Conservation (phyloP, 2,329 filamentous ascomycete species). For the Curvularia spicifera region DNA sequence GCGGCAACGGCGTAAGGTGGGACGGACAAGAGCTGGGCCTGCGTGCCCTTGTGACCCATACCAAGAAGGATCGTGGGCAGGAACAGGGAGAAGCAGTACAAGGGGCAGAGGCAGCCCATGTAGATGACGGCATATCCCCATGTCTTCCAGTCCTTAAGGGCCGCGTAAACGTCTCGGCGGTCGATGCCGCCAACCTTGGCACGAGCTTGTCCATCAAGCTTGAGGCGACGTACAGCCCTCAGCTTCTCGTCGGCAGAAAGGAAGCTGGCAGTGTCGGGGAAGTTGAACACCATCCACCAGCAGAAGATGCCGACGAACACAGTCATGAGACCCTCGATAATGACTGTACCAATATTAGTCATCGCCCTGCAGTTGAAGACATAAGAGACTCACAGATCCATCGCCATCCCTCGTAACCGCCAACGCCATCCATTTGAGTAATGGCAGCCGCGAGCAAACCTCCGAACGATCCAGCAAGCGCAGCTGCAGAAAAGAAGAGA, state of each 20-base stretch:
- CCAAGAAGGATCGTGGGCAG: constrained; percentile 58
- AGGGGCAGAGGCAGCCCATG: constrained; percentile 63
- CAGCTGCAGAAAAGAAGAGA: constrained; percentile 65
- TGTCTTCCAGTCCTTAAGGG: constrained; percentile 58
- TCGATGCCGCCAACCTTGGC: constrained; percentile 59
- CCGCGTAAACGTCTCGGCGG: constrained; percentile 50
- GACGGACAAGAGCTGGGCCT: constrained; percentile 74
- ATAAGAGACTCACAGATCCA: constrained; percentile 43
- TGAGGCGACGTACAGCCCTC: constrained; percentile 67
- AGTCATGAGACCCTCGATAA: constrained; percentile 48
- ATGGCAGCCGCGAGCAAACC: constrained; percentile 65
- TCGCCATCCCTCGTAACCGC: constrained; percentile 52
- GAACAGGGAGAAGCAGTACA: constrained; percentile 47
- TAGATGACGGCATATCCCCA: constrained; percentile 65
- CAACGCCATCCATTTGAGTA: constrained; percentile 64
- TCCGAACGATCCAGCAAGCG: constrained; percentile 66
- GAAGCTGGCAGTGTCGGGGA: constrained; percentile 66
- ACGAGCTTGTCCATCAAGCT: constrained; percentile 71
- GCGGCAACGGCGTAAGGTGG: constrained; percentile 78
- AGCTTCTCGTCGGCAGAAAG: constrained; percentile 60
- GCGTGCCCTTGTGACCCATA: constrained; percentile 63
- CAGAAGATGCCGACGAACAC: constrained; percentile 47
- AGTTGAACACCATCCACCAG: constrained; percentile 69
- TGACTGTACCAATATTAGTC: constrained; percentile 35
- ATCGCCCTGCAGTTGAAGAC: background rate